Conservation (phyloP, 768 basidiomycete species). For the Phanerochaete carnosa region DNA sequence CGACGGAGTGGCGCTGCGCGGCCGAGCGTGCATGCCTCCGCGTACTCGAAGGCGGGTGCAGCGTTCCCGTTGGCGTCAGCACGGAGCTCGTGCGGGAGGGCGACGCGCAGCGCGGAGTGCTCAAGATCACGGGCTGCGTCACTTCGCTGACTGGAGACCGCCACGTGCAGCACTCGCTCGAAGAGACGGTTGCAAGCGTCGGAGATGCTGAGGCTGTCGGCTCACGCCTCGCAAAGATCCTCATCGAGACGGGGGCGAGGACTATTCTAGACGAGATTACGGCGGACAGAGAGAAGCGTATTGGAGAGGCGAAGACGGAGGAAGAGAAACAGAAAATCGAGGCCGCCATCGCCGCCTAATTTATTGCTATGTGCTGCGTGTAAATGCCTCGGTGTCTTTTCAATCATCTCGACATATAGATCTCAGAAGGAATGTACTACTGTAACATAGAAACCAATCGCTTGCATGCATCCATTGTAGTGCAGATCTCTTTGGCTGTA, state of each 20-base stretch:
- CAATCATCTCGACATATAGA: neutral
- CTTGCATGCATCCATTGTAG: neutral
- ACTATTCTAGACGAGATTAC: constrained; percentile 83
- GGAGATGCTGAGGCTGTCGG: constrained; percentile 73
- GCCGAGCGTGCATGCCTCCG: constrained; percentile 88
- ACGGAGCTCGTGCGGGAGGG: constrained; percentile 43
- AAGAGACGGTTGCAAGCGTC: constrained; percentile 44
- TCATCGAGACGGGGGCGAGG: constrained; percentile 72
- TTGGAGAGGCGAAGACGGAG: constrained; percentile 19
- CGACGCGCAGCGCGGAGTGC: constrained; percentile 20
- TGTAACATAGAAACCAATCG: neutral
- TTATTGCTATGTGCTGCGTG: neutral
- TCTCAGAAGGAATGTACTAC: neutral
- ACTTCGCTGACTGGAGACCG: constrained; percentile 73
- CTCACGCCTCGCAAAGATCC: constrained; percentile 52
- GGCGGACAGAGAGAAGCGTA: constrained; percentile 45
- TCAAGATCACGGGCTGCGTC: constrained; percentile 78
- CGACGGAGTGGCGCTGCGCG: constrained; percentile 70
- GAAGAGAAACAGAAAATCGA: constrained; percentile 16
- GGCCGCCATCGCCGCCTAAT: constrained; percentile 13
- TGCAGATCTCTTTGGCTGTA: too few species aligned
- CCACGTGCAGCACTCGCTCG: constrained; percentile 68
- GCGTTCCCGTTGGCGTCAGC: constrained; percentile 88
- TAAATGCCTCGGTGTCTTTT: neutral
- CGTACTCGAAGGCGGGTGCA: constrained; percentile 95